These are phyloP conservation scores for Musa acuminata DNA, from an alignment of 176 grass and related monocot species.

Conservation along the genomic window DNA sequence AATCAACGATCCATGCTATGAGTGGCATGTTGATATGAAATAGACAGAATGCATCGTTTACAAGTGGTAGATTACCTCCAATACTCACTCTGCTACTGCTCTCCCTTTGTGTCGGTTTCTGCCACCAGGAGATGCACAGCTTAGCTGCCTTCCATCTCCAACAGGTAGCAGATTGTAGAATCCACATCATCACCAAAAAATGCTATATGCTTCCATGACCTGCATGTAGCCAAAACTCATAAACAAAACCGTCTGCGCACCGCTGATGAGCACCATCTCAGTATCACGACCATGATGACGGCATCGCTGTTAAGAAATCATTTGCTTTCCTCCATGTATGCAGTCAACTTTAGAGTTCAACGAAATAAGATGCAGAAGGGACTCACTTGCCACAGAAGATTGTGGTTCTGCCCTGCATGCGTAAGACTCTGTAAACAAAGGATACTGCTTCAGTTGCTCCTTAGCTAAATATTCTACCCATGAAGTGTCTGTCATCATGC, in stretches of 20 bases:
- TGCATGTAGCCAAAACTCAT: conserved; percentile 96
- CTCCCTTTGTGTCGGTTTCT: conserved; percentile 80
- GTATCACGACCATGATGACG: conserved; percentile 44
- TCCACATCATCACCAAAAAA: conserved; percentile 85
- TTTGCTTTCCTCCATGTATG: background rate
- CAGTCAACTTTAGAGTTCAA: background rate
- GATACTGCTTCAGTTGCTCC: conserved; percentile 41
- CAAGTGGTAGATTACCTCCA: background rate
- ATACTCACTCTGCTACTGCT: conserved; percentile 41
- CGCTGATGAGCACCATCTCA: conserved; percentile 55
- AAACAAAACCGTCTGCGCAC: conserved; percentile 62
- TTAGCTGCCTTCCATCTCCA: conserved; percentile 54
- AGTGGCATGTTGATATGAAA: too few species aligned
- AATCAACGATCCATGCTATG: too few species aligned
- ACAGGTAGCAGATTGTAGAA: conserved; percentile 88
- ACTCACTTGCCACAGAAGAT: conserved; percentile 66
- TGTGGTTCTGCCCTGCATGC: conserved; percentile 80
- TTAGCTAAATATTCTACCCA: conserved; percentile 68
- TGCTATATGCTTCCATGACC: conserved; percentile 82
- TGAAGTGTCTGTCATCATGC: conserved; percentile 55
- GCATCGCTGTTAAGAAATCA: conserved; percentile 39
- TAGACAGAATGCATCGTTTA: background rate
- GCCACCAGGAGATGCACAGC: conserved; percentile 30
- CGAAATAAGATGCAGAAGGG: too few species aligned
- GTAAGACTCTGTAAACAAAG: conserved; percentile 53